Evolutionary conservation across 2,329 filamentous ascomycete species (phyloP).

Genomic region (Calonectria pseudoreteaudii): DNA sequence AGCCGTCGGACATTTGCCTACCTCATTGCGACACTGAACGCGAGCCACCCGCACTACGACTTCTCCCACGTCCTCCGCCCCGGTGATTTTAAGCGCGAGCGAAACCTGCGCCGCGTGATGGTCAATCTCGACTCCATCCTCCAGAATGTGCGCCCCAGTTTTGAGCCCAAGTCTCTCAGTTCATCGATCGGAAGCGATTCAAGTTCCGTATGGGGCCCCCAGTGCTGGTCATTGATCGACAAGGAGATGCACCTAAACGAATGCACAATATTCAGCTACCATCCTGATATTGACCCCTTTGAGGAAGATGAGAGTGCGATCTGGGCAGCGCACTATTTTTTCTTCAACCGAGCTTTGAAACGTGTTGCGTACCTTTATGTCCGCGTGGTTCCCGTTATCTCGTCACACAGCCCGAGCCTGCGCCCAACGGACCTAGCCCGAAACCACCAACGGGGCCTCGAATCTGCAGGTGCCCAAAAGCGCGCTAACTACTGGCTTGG

Average conservation of each 20-base stretch:
- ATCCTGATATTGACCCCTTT: conserved; percentile 89
- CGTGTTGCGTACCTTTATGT: conserved; percentile 95
- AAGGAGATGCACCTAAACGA: conserved; percentile 93
- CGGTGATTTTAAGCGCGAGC: conserved; percentile 88
- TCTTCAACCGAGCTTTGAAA: conserved; percentile 94
- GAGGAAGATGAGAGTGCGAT: conserved; percentile 93
- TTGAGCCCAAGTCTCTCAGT: conserved; percentile 57
- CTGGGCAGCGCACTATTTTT: conserved; percentile 97
- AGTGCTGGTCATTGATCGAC: conserved; percentile 93
- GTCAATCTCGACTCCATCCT: conserved; percentile 88
- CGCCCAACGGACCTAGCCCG: conserved; percentile 47
- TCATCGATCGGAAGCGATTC: conserved; percentile 58
- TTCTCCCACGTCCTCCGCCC: conserved; percentile 93
- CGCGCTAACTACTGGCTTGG: conserved; percentile 91
- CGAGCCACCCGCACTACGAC: conserved; percentile 91
- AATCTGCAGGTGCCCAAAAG: conserved; percentile 65
- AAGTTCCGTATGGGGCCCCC: conserved; percentile 81
- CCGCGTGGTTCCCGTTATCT: conserved; percentile 85
- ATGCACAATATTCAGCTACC: conserved; percentile 90
- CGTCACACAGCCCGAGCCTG: conserved; percentile 67
- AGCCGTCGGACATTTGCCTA: conserved; percentile 95
- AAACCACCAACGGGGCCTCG: conserved; percentile 45
- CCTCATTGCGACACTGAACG: conserved; percentile 95
- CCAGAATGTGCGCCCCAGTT: conserved; percentile 82
- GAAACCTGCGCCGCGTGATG: conserved; percentile 84